Base-by-base conservation (phyloP, 164 flowering plant genomes). In the Houttuynia cordata region DNA sequence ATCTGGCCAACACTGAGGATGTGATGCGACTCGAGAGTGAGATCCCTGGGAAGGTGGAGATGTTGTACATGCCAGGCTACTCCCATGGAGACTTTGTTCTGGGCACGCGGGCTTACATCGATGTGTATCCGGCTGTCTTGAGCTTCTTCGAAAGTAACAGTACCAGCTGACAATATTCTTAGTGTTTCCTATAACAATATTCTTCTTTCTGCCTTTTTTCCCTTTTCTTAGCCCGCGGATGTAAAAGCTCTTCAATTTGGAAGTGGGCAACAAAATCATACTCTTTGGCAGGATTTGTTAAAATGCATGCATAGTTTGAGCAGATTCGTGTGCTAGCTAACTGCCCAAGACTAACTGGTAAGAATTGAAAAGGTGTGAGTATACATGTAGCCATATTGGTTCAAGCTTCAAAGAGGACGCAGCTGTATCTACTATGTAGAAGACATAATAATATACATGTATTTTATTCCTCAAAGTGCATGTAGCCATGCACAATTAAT, bases 81-180 rank as follows among this genome's bases (percentile, higher is more conserved):
- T 64, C 67, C 12, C 67, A 56, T 21, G 41, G 20, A n/a, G 67
- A 64, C 40, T 64, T 64, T 20, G 60, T 56, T 8, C 54, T 56
- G 7, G 67, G 67, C 12, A 24, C 40, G 39, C 49, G 24, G 1
- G 67, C 67, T 7, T 42, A 64, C 20, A 41, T 49, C 9, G 67
- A 64, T 47, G 60, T 64, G 20, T 64, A 64, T 21, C 67, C 67
- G 18, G 49, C 39, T 34, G 49, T 64, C 23, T 25, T 64, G 40
- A 57, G 50, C 42, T 56, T 64, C 60, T 56, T 64, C 57, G 12
- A 54, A 23, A n/a, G 55, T 24, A 0, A 22, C 34, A n/a, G n/a
- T n/a, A 19, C 24, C 18, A 6, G 21, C 4, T 17, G 30, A 54
- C 24, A 18, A 24, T 13, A 1, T 18, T 34, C n/a, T 23, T 1